Percentiles rank a stretch among this genome's conserved stretches.
Conservation (phyloP, 2,329 filamentous ascomycete genomes). For the Aspergillus arachidicola region DNA sequence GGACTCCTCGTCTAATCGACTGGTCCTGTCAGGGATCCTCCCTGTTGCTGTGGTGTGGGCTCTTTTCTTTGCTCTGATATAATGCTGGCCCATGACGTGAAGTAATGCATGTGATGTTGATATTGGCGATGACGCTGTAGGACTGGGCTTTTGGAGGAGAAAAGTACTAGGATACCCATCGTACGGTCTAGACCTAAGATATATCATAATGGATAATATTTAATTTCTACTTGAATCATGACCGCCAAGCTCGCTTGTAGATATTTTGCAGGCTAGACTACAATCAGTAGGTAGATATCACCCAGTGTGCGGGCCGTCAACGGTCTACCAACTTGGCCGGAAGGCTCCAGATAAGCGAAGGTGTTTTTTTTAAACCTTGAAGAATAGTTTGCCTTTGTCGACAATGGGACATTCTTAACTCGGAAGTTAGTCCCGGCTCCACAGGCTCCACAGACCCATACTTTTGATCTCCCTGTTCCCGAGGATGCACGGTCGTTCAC, state of each 20-base stretch:
- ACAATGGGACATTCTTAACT: background rate
- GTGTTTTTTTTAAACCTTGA: background rate
- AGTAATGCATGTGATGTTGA: background rate
- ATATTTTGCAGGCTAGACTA: background rate
- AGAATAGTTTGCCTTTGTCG: background rate
- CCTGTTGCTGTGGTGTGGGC: background rate
- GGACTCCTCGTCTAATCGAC: constrained; percentile 3
- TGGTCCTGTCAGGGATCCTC: background rate
- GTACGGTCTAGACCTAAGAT: background rate
- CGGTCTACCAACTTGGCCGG: background rate
- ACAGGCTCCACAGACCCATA: background rate
- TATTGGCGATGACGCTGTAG: background rate
- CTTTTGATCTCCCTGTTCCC: background rate
- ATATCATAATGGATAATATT: background rate
- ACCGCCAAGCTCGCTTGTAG: background rate
- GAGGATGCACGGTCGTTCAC: background rate
- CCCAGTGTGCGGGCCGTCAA: background rate
- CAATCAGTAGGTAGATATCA: background rate
- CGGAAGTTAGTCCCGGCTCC: background rate
- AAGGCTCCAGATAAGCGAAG: background rate
- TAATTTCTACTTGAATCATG: background rate
- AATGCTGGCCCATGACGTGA: background rate
- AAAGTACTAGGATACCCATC: background rate
- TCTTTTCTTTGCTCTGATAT: background rate
- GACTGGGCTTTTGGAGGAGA: background rate